Percentiles rank a stretch among this genome's conserved stretches.
These are phyloP conservation scores for Microdochium nivale DNA, from an alignment of 2,329 filamentous ascomycete genomes.

Conservation along the genomic window DNA sequence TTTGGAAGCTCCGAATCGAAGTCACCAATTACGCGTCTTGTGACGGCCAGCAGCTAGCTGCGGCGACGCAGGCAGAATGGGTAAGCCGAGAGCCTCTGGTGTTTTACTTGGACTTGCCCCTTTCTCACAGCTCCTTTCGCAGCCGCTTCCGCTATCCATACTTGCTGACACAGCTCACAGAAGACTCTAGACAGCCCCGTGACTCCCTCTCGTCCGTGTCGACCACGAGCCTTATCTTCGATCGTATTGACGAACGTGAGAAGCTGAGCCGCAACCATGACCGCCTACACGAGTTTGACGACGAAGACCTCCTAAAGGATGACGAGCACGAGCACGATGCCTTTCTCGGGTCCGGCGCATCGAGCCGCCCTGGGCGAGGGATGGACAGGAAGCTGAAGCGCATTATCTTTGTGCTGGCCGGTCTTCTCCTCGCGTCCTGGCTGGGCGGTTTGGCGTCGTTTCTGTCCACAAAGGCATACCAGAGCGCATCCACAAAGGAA, in stretches of 20 bases:
- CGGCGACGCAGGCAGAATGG: not conserved
- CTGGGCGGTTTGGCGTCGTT: constrained; percentile 58
- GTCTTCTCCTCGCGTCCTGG: constrained; percentile 60
- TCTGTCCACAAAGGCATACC: constrained; percentile 55
- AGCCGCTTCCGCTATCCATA: not conserved
- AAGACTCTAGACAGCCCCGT: constrained; percentile 31
- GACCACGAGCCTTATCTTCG: constrained; percentile 75
- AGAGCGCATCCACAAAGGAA: constrained; percentile 50
- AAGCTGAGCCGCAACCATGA: constrained; percentile 16
- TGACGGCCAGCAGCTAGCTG: too few species aligned
- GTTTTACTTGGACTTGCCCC: too few species aligned
- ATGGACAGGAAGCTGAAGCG: constrained; percentile 60
- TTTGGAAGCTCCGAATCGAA: too few species aligned
- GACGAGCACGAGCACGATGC: constrained; percentile 42
- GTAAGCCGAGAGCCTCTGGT: not conserved
- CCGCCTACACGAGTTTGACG: constrained; percentile 28
- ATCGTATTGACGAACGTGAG: constrained; percentile 57
- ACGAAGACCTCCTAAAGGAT: constrained; percentile 34
- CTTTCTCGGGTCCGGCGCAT: constrained; percentile 34
- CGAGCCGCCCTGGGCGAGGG: constrained; percentile 32
- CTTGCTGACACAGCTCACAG: not conserved
- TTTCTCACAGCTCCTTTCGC: not conserved
- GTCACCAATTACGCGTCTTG: too few species aligned
- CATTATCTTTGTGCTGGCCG: constrained; percentile 50
- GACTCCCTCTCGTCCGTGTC: constrained; percentile 69